phyloP scores from a whole-genome alignment of 2,329 filamentous ascomycete species.

The Trichoderma citrinoviride region DNA sequence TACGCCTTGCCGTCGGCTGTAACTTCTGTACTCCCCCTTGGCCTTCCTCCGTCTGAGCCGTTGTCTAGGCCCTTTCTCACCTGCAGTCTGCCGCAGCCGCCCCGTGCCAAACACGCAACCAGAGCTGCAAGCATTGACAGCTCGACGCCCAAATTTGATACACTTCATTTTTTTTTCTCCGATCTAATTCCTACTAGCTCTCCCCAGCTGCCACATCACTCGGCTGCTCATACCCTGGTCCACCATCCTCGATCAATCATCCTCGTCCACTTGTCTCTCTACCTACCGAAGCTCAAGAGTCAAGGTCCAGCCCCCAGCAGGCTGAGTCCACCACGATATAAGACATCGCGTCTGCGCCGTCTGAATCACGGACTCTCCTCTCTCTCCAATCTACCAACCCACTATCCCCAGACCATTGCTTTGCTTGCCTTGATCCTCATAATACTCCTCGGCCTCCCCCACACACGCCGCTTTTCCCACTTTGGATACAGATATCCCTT shows the following conservation, averaged over 20 bases:
- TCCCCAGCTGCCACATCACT: slow-evolving; percentile 23
- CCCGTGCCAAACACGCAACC: slow-evolving; percentile 15
- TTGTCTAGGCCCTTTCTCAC: slow-evolving; percentile 9
- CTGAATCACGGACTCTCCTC: slow-evolving; percentile 16
- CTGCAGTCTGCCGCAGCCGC: slow-evolving; percentile 20
- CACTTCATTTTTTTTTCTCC: slow-evolving; percentile 6
- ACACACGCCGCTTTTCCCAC: slow-evolving; percentile 19
- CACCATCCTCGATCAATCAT: not conserved
- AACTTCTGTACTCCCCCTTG: slow-evolving; percentile 7
- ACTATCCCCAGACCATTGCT: slow-evolving; percentile 1
- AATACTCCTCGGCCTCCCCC: slow-evolving; percentile 13
- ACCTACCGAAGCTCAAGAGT: not conserved
- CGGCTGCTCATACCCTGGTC: slow-evolving; percentile 14
- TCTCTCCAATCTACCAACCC: not conserved
- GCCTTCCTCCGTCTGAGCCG: slow-evolving; percentile 7
- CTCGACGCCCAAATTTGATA: slow-evolving; percentile 14
- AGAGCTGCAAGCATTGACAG: slow-evolving; percentile 19
- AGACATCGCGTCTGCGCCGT: slow-evolving; percentile 17
- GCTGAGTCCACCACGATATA: slow-evolving; percentile 20
- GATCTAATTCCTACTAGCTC: slow-evolving; percentile 17
- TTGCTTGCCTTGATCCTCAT: slow-evolving; percentile 7
- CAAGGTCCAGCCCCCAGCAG: not conserved
- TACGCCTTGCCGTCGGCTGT: slow-evolving; percentile 3
- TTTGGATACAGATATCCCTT: slow-evolving; percentile 14
- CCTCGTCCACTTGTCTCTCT: slow-evolving; percentile 5